A percentile compares a stretch with the other conserved stretches of the same genome.
Evolutionary conservation across 805 yeast species (phyloP).

Genomic region (Barnettozyma populi): DNA sequence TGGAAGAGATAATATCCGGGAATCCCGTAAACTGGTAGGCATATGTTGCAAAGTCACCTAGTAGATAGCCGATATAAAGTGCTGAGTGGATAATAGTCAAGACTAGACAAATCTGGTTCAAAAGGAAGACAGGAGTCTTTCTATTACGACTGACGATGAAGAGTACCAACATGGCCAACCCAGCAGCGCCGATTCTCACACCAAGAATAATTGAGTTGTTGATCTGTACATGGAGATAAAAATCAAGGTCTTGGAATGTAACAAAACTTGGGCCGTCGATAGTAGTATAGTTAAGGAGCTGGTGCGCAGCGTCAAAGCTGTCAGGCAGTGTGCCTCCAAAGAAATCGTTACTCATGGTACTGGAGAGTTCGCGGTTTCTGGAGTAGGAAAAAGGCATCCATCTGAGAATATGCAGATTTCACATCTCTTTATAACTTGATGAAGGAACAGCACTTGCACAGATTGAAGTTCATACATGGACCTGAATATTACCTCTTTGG

Average conservation of each 20-base stretch:
- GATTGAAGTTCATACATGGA: not conserved
- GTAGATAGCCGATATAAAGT: slow-evolving; percentile 48
- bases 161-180: slow-evolving; percentile 40
- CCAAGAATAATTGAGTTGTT: slow-evolving; percentile 47
- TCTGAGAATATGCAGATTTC: not conserved
- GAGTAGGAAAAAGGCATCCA: not conserved
- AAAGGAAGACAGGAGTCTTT: slow-evolving; percentile 64
- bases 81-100: slow-evolving; percentile 55
- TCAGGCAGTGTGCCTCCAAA: slow-evolving; percentile 6
- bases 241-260: slow-evolving; percentile 39
- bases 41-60: slow-evolving; percentile 46
- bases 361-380: not conserved
- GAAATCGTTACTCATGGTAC: slow-evolving; percentile 5
- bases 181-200: slow-evolving; percentile 51
- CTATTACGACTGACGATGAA: slow-evolving; percentile 47
- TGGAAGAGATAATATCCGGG: slow-evolving; percentile 31
- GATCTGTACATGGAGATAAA: slow-evolving; percentile 27
- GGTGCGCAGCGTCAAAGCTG: slow-evolving; percentile 22
- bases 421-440: not conserved
- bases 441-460: not conserved
- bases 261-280: slow-evolving; percentile 34
- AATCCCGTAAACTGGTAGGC: slow-evolving; percentile 44
- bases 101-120: slow-evolving; percentile 59
- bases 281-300: slow-evolving; percentile 36
- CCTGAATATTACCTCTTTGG: slow-evolving; percentile 4